phyloP scores from a whole-genome alignment of 1,139 yeast species.

The Hanseniaspora gamundiae region DNA sequence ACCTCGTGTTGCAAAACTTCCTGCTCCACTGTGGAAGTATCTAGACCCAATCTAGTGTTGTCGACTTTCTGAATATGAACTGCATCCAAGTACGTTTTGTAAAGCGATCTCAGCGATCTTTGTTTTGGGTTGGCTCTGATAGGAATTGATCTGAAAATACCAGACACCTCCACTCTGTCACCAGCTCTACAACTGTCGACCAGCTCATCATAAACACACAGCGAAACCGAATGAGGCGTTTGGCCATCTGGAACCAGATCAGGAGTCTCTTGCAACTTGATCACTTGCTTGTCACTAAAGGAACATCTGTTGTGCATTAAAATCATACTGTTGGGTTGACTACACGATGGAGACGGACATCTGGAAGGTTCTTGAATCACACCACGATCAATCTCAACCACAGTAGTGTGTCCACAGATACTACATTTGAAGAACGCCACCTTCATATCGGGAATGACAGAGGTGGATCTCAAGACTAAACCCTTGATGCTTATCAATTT shows the following conservation, averaged over 20 bases:
- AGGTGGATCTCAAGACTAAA: conserved; percentile 73
- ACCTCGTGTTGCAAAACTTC: conserved; percentile 34
- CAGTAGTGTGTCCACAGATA: conserved; percentile 87
- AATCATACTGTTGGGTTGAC: conserved; percentile 80
- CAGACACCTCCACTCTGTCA: conserved; percentile 91
- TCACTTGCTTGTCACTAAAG: conserved; percentile 90
- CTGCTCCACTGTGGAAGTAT: conserved; percentile 53
- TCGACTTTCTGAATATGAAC: conserved; percentile 86
- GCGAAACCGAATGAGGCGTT: conserved; percentile 90
- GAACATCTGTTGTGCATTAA: conserved; percentile 83
- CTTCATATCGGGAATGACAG: conserved; percentile 96
- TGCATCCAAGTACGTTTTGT: conserved; percentile 88
- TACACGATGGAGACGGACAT: conserved; percentile 84
- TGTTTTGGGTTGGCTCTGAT: conserved; percentile 80
- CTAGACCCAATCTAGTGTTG: conserved; percentile 69
- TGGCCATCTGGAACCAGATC: conserved; percentile 98
- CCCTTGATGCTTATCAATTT: conserved; percentile 88
- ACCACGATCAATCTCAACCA: conserved; percentile 90
- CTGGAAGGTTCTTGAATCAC: conserved; percentile 84
- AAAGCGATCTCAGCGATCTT: conserved; percentile 70
- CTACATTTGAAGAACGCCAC: conserved; percentile 92
- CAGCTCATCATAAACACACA: conserved; percentile 90
- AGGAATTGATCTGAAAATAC: conserved; percentile 86
- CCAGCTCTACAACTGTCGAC: conserved; percentile 96
- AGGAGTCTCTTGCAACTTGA: conserved; percentile 92